Conservation (phyloP, 2,329 filamentous ascomycete species). For the Immersiporthe knoxdaviesiana region DNA sequence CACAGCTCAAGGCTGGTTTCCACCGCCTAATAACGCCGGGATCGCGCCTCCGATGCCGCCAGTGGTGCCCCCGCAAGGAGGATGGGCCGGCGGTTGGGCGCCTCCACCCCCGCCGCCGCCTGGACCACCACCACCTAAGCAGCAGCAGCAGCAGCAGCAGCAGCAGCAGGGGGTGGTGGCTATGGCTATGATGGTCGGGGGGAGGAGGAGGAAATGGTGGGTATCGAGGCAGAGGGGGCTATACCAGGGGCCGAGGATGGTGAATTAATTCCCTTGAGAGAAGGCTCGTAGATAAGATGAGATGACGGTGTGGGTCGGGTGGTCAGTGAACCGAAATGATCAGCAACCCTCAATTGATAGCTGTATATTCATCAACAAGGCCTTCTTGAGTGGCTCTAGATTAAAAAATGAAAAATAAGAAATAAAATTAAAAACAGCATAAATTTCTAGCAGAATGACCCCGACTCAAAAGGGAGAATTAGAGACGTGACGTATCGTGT, state of each 20-base stretch:
- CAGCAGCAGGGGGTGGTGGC: conserved; percentile 25
- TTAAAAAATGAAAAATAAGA: background rate
- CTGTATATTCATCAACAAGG: background rate
- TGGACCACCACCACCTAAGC: conserved; percentile 15
- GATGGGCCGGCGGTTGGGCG: conserved; percentile 32
- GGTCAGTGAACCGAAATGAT: background rate
- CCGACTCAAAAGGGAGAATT: background rate
- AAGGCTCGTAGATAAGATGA: background rate
- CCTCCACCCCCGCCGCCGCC: conserved; percentile 29
- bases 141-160: conserved; percentile 10
- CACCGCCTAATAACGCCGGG: conserved; percentile 15
- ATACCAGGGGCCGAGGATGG: conserved; percentile 33
- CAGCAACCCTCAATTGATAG: background rate
- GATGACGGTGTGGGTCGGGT: background rate
- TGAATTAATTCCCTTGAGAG: background rate
- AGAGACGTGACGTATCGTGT: background rate
- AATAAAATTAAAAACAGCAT: too few relatives aligned
- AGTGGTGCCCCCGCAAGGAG: conserved; percentile 25
- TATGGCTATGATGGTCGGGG: conserved; percentile 31
- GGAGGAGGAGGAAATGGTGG: conserved; percentile 37
- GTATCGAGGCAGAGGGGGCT: conserved; percentile 37
- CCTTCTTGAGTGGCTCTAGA: background rate
- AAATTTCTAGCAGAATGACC: background rate
- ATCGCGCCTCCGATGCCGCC: conserved; percentile 13
- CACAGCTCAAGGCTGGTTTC: conserved; percentile 35